Evolutionary conservation across 768 basidiomycete species (phyloP), one percentile per base, ranked within the genome.

Genomic region (Lactarius tabidus): DNA sequence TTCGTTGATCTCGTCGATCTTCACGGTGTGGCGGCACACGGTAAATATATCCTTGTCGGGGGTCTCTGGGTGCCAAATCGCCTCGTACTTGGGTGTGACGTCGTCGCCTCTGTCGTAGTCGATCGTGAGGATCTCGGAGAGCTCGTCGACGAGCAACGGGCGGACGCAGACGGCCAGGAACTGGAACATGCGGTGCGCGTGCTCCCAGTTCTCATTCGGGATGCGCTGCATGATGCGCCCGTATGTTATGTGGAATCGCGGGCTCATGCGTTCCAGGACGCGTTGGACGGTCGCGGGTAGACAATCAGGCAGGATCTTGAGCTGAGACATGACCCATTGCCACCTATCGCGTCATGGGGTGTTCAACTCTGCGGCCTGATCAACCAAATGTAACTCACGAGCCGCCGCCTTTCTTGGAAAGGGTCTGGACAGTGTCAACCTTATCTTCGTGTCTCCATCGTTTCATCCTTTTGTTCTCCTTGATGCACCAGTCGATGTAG

Each of bases 201-300:
- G 58, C 5, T 66, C 45, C 58, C 56, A 64, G 33, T 70, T 48
- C 15, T 65, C 60, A 31, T 71, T 57, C 7, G 60, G 52, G 28
- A 74, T 67, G n/a, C 66, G 68, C 23, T 57, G 20, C 39, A 75
- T 36, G 2, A 74, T 69, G 31, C 70, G 71, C n/a, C 59, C 68
- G 39, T 75, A 75, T 10, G 68, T 70, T 12, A 31, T 51, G 17
- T 71, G 56, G 33, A 70, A 43, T 5, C 63, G 64, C 23, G 26
- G 64, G 1, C 69, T 70, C 48, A 74, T 60, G 28, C 39, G 53
- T 18, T 64, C 57, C 10, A 75, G 62, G 6, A 67, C 63, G 14
- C 66, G 58, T 33, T 60, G 39, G 33, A 74, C 51, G n/a, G 64
- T 62, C 0, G 43, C 56, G 31, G 58, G 45, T 29, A 57, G 60